Base-by-base conservation (phyloP, 1,284 basidiomycete genomes). In the Apiotrichum porosum region DNA sequence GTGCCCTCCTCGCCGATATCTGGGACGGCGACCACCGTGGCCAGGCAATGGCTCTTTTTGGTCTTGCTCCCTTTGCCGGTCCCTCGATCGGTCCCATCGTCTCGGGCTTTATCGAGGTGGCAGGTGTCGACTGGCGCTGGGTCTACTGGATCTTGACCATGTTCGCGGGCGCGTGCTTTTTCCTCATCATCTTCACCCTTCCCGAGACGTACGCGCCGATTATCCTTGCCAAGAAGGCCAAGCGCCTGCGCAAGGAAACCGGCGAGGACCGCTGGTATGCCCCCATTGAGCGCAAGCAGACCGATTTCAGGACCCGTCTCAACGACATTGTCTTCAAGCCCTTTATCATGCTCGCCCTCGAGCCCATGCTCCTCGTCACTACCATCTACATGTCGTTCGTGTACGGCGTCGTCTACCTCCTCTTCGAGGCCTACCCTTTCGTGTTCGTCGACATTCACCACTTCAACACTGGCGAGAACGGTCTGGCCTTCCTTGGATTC, bases 361-460 rank as follows among this genome's bases (percentile, higher is more conserved):
- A 91, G 65, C 87, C 87, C 0, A 88, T 90, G 81, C 72, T 91
- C 9, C 69, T 85, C 9, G 79, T 81, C 10, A 72, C 85, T 35
- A 88, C 85, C 0, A 34, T 82, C 9, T 89, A 87, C 71, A 78
- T 87, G 67, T 62, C 65, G 6, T 74, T 72, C 50, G 65, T 74
- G 10, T 73, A 72, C 52, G 70, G 67, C 43, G 49, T 69, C 22
- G 63, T 71, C 4, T 71, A 71, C 48, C 60, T 71, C 1, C 46
- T 71, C 10, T 68, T 73, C 58, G 66, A 73, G 46, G 66, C 64
- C 6, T 68, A 72, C 52, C 78, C 77, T 1, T 75, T 77, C 51
- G 75, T 78, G 30, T 79, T 77, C 52, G 61, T 68, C 12, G 39
- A 59, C 17, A 65, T 69, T 6, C 77, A 79, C 60, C 71, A 74